Evolutionary conservation across 495 filamentous ascomycete species (phyloP).

Genomic region (Xylaria palmicola): DNA sequence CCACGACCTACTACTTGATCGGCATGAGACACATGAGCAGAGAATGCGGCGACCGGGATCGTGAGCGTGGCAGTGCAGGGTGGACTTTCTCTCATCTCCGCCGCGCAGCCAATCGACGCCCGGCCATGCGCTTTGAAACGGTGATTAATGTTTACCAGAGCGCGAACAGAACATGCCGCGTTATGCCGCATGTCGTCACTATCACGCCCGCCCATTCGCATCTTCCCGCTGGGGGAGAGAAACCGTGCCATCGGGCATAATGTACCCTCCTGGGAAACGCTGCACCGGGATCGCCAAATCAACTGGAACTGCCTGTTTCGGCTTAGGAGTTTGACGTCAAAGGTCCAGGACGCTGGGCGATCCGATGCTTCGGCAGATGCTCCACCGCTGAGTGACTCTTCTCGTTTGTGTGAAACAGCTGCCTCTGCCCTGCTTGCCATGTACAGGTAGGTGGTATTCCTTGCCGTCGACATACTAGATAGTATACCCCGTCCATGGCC

Average conservation of each 20-base stretch:
- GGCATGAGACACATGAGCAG: neutral
- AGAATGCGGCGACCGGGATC: neutral
- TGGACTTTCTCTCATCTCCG: conserved; percentile 4
- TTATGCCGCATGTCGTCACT: conserved; percentile 8
- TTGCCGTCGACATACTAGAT: neutral
- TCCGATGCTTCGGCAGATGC: conserved; percentile 13
- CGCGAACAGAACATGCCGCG: conserved; percentile 2
- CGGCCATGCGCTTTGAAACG: neutral
- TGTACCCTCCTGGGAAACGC: no score
- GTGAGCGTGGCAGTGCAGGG: conserved; percentile 5
- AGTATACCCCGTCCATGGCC: neutral
- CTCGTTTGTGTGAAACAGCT: conserved; percentile 12
- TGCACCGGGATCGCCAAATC: neutral
- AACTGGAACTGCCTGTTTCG: conserved; percentile 2
- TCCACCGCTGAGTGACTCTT: neutral
- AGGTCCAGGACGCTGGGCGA: neutral
- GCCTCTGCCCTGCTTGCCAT: no score
- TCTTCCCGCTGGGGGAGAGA: neutral
- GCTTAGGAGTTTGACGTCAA: conserved; percentile 16
- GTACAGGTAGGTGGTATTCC: neutral
- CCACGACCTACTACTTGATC: conserved; percentile 2
- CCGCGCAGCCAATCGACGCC: neutral
- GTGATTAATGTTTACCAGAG: neutral
- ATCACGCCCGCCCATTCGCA: neutral
- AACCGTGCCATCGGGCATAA: conserved; percentile 8